phyloP scores from a whole-genome alignment of 208 protist genomes.

The Leishmania tropica region DNA sequence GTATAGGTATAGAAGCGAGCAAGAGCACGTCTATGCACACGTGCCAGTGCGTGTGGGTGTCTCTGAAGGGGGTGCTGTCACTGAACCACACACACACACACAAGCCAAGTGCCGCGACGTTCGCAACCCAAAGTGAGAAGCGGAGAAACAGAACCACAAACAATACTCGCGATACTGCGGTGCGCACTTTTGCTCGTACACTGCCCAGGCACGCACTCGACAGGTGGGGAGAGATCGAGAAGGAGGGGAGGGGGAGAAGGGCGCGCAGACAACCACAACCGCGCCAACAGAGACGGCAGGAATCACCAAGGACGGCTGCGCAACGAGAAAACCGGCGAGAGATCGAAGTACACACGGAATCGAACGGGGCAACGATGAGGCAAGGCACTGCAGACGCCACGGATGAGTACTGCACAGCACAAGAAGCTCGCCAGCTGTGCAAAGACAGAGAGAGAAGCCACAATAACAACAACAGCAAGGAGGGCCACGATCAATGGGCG shows the following conservation, averaged over 20 bases:
- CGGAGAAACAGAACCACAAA: neutral
- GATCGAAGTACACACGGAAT: no score
- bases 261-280: neutral
- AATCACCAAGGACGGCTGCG: neutral
- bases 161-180: neutral
- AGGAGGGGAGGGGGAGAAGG: neutral
- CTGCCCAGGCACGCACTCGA: neutral
- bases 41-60: neutral
- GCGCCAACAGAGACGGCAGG: neutral
- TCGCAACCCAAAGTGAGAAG: neutral
- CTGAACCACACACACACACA: neutral
- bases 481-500: neutral
- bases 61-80: neutral
- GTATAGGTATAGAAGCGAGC: neutral
- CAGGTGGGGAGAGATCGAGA: neutral
- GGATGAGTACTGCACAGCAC: no score
- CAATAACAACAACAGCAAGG: slow-evolving; percentile 7
- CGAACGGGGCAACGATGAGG: no score
- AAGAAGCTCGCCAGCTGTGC: neutral
- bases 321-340: no score
- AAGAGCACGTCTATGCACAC: neutral
- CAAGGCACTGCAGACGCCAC: no score
- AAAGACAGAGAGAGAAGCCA: neutral
- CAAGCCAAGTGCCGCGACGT: neutral
- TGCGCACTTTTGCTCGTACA: neutral